Conservation (phyloP, 306 rosid genomes). For the Prunus salicina region DNA sequence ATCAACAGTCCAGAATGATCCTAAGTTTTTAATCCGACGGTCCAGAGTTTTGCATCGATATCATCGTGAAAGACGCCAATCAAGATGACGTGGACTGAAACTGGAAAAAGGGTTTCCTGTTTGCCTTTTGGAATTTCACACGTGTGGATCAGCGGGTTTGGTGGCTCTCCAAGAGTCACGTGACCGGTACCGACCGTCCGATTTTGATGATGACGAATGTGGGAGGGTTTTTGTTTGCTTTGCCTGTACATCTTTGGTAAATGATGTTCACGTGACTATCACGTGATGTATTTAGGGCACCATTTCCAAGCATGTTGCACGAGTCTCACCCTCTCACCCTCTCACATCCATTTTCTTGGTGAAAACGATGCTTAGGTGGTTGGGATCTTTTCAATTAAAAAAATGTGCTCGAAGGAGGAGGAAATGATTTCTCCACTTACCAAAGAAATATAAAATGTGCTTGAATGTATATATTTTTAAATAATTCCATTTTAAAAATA, state of each 20-base stretch:
- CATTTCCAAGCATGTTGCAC: neutral
- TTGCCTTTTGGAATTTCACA: neutral
- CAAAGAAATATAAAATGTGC: neutral
- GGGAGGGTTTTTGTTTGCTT: neutral
- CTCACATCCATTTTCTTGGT: neutral
- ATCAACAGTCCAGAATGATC: conserved; percentile 27
- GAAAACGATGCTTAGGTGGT: neutral
- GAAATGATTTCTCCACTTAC: neutral
- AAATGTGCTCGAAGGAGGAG: neutral
- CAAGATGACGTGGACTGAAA: conserved; percentile 35
- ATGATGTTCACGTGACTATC: neutral
- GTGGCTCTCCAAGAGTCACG: conserved; percentile 10
- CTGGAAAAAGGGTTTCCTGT: conserved; percentile 11
- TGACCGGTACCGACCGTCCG: conserved; percentile 16
- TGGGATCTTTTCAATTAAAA: neutral
- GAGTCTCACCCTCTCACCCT: neutral
- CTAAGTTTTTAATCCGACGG: conserved; percentile 40
- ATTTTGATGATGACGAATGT: neutral
- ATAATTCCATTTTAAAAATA: no score
- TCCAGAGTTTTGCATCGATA: conserved; percentile 6
- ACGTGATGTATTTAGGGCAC: neutral
- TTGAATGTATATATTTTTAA: neutral
- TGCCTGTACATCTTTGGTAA: neutral
- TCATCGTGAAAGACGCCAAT: conserved; percentile 35
- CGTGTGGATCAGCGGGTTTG: neutral